Evolutionary conservation across 345 rosid genomes (phyloP).

Genomic region (Eucalyptus tenuipes): DNA sequence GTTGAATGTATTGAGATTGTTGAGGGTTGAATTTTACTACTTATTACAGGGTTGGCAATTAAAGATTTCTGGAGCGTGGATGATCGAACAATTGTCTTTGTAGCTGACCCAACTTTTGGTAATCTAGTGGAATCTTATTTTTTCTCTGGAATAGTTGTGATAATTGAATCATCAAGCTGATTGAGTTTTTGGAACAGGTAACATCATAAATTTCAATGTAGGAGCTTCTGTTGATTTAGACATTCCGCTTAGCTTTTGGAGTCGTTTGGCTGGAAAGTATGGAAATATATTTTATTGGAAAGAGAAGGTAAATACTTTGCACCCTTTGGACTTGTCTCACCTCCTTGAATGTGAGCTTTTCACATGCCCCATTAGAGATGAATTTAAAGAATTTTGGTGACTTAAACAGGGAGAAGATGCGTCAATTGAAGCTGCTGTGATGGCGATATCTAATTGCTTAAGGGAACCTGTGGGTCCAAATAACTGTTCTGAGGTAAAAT

Average conservation of each 20-base stretch:
- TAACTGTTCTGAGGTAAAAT: slow-evolving; percentile 66
- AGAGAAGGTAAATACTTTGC: slow-evolving; percentile 40
- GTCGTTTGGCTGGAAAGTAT: slow-evolving; percentile 57
- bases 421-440: slow-evolving; percentile 82
- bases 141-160: background rate
- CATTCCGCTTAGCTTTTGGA: slow-evolving; percentile 88
- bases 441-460: slow-evolving; percentile 82
- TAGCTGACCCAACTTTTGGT: slow-evolving; percentile 92
- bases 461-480: slow-evolving; percentile 66
- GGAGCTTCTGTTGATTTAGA: slow-evolving; percentile 76
- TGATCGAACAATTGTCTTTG: slow-evolving; percentile 78
- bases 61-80: slow-evolving; percentile 86
- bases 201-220: slow-evolving; percentile 76
- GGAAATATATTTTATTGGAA: slow-evolving; percentile 78
- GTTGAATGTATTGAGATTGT: background rate
- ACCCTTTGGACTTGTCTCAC: background rate
- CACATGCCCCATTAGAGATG: background rate
- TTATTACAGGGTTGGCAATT: slow-evolving; percentile 61
- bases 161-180: background rate
- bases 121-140: background rate
- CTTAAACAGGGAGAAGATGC: slow-evolving; percentile 79
- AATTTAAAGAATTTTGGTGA: background rate
- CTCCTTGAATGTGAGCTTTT: background rate
- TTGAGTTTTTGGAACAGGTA: slow-evolving; percentile 33
- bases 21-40: background rate